Percentiles rank a stretch among this genome's conserved stretches.
Evolutionary conservation across 1,284 basidiomycete species (phyloP).

Genomic region (Psilocybe mexicana): DNA sequence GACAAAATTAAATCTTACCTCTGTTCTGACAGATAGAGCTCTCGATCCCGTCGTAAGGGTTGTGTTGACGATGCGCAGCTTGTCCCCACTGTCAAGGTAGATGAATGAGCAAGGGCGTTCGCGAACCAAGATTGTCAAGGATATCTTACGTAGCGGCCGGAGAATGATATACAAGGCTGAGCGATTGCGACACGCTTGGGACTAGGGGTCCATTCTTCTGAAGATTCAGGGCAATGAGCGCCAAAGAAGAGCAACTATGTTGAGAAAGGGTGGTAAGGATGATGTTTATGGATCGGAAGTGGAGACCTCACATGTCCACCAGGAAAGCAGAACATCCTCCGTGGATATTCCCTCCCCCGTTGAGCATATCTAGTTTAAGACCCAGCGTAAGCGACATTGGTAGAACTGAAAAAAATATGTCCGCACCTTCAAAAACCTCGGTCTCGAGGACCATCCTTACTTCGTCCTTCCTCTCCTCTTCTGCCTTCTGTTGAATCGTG

Average conservation of each 20-base stretch:
- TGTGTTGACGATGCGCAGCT: slow-evolving; percentile 47
- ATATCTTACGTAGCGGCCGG: slow-evolving; percentile 43
- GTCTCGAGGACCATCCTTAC: slow-evolving; percentile 50
- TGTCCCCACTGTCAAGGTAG: slow-evolving; percentile 42
- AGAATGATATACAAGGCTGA: slow-evolving; percentile 53
- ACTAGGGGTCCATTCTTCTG: slow-evolving; percentile 26
- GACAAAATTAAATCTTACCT: slow-evolving; percentile 36
- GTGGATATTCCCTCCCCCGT: slow-evolving; percentile 45
- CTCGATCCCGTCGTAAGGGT: slow-evolving; percentile 43
- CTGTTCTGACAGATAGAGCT: slow-evolving; percentile 42
- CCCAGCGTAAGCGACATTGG: not conserved
- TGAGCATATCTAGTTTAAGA: slow-evolving; percentile 48
- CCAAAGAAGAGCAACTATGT: slow-evolving; percentile 46
- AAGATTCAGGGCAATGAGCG: slow-evolving; percentile 36
- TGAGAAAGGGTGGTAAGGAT: not conserved
- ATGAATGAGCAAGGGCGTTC: not conserved
- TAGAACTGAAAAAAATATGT: not conserved
- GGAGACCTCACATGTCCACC: slow-evolving; percentile 45
- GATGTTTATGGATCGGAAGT: not conserved
- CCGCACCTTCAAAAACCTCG: slow-evolving; percentile 47
- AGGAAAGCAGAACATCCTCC: slow-evolving; percentile 54
- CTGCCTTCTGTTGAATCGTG: slow-evolving; percentile 41
- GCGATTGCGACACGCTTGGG: slow-evolving; percentile 45
- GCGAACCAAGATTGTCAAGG: not conserved
- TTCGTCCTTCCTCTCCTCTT: slow-evolving; percentile 47